Percentiles rank a stretch among this genome's conserved stretches.
Conservation (phyloP, 2,329 filamentous ascomycete genomes). For the Leptographium radiaticola region DNA sequence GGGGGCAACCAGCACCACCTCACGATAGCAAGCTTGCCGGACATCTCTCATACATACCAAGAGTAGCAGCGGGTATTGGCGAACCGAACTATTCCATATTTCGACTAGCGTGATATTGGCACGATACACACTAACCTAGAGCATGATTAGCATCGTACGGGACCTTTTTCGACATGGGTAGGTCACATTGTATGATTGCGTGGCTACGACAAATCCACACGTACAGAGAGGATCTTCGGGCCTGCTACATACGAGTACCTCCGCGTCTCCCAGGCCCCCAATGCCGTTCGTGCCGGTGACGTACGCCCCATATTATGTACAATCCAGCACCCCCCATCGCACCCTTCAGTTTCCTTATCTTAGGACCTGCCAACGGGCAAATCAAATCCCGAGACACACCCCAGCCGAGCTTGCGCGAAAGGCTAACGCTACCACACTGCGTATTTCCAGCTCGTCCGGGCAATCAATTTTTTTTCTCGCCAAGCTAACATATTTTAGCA, state of each 20-base stretch:
- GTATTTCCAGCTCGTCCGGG: too few species aligned
- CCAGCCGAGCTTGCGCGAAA: too few species aligned
- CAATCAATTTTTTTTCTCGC: too few species aligned
- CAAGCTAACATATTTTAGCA: too few species aligned
- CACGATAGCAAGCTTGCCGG: neutral
- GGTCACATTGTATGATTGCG: neutral
- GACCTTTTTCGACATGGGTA: neutral
- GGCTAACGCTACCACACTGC: too few species aligned
- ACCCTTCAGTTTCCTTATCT: too few species aligned
- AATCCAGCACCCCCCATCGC: too few species aligned
- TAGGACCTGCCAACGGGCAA: too few species aligned
- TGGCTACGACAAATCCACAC: neutral
- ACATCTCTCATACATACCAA: neutral
- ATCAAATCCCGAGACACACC: too few species aligned
- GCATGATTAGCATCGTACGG: neutral
- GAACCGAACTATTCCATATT: neutral
- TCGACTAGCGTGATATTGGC: neutral
- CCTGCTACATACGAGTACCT: neutral
- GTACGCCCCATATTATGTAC: too few species aligned
- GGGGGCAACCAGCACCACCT: slow-evolving; percentile 1
- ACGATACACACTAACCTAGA: neutral
- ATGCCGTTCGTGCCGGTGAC: too few species aligned
- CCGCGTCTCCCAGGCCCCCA: too few species aligned
- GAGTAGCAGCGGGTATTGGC: slow-evolving; percentile 1
- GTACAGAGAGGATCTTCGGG: neutral